These are phyloP conservation scores for Daldinia decipiens DNA, from an alignment of 495 filamentous ascomycete species.

Conservation along the genomic window DNA sequence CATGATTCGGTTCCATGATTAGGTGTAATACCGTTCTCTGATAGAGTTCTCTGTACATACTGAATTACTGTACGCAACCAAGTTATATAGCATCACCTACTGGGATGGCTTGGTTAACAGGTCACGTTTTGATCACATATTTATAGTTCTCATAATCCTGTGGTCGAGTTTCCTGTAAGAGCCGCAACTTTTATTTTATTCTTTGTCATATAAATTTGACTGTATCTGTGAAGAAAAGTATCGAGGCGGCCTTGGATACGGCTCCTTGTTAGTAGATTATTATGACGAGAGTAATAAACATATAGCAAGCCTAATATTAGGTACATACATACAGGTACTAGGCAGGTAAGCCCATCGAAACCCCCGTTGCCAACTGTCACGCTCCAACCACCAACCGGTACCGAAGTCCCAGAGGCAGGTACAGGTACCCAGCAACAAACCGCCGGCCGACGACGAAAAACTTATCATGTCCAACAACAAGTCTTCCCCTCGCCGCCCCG, in stretches of 20 bases:
- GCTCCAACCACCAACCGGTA: too few relatives aligned
- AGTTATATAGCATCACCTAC: constrained; percentile 1
- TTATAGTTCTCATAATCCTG: neutral
- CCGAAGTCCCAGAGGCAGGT: too few relatives aligned
- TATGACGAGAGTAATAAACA: neutral
- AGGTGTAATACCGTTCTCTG: neutral
- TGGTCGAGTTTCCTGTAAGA: neutral
- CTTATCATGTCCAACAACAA: too few relatives aligned
- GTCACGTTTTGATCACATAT: neutral
- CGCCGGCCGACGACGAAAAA: too few relatives aligned
- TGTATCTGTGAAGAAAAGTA: neutral
- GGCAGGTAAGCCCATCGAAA: too few relatives aligned
- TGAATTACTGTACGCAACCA: constrained; percentile 3
- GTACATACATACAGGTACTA: too few relatives aligned
- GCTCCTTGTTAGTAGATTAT: neutral
- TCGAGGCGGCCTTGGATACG: neutral
- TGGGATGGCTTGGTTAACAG: constrained; percentile 9
- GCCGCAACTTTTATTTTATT: neutral
- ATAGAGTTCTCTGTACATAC: constrained; percentile 29
- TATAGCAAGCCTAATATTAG: too few relatives aligned
- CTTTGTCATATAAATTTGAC: neutral
- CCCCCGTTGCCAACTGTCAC: too few relatives aligned
- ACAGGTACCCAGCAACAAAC: too few relatives aligned
- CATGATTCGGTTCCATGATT: neutral
- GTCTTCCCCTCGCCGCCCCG: too few relatives aligned